Conservation (phyloP, 805 yeast species). For the Pichia californica region DNA sequence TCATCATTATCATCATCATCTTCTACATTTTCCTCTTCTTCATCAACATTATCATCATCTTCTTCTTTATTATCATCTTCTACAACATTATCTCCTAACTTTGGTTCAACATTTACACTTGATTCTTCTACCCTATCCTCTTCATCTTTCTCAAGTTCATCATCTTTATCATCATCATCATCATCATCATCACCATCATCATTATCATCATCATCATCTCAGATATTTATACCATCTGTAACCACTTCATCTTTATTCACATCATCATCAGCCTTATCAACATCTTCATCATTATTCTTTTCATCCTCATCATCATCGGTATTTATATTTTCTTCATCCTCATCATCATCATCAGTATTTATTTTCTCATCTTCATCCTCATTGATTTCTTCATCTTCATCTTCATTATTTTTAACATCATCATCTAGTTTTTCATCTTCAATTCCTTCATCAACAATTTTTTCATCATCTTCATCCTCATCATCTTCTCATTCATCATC, state of each 20-base stretch:
- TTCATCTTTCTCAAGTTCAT: background rate
- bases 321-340: slow-evolving; percentile 5
- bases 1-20: slow-evolving; percentile 7
- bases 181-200: slow-evolving; percentile 30
- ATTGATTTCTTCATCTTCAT: slow-evolving; percentile 7
- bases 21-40: slow-evolving; percentile 1
- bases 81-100: slow-evolving; percentile 12
- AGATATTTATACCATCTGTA: background rate
- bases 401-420: slow-evolving; percentile 2
- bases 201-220: slow-evolving; percentile 9
- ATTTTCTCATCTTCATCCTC: slow-evolving; percentile 1
- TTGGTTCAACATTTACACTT: slow-evolving; percentile 3
- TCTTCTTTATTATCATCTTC: slow-evolving; percentile 6
- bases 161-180: background rate
- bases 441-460: slow-evolving; percentile 3
- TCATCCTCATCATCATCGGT: slow-evolving; percentile 8
- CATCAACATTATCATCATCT: slow-evolving; percentile 2
- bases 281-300: background rate
- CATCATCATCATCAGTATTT: background rate
- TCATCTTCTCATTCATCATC: slow-evolving; percentile 1
- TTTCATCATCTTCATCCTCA: slow-evolving; percentile 6
- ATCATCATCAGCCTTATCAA: slow-evolving; percentile 2
- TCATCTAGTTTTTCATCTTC: slow-evolving; percentile 4
- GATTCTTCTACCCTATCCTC: slow-evolving; percentile 6
- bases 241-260: slow-evolving; percentile 1